A percentile compares a stretch with the other conserved stretches of the same genome.
These are phyloP conservation scores for Amylocystis lapponica DNA, from an alignment of 768 basidiomycete species.

Conservation along the genomic window DNA sequence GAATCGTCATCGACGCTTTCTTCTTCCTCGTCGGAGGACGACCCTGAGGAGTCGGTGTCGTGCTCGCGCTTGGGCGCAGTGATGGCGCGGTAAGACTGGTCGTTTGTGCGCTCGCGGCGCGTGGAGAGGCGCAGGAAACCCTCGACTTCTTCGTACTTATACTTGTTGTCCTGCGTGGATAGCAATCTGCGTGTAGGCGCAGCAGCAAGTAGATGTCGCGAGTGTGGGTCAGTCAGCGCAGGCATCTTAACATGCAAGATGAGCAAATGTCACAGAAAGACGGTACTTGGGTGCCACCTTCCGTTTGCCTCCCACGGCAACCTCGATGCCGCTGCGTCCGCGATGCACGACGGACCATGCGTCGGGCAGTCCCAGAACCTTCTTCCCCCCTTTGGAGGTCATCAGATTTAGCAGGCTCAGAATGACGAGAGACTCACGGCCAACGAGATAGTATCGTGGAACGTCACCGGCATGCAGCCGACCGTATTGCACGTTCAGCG, in stretches of 20 bases:
- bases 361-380: conserved; percentile 55
- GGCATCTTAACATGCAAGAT: conserved; percentile 30
- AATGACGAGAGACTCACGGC: conserved; percentile 38
- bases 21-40: conserved; percentile 22
- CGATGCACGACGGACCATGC: conserved; percentile 42
- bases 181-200: conserved; percentile 47
- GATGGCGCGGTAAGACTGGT: conserved; percentile 45
- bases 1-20: conserved; percentile 18
- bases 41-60: conserved; percentile 32
- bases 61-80: conserved; percentile 30
- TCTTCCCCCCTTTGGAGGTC: conserved; percentile 56
- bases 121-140: conserved; percentile 60
- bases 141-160: conserved; percentile 57
- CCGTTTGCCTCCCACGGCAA: conserved; percentile 33
- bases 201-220: conserved; percentile 48
- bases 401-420: conserved; percentile 5
- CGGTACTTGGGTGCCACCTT: conserved; percentile 39
- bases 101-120: conserved; percentile 22
- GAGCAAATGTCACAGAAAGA: conserved; percentile 4
- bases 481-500: conserved; percentile 63
- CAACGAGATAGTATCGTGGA: conserved; percentile 57
- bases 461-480: conserved; percentile 54
- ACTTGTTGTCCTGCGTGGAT: conserved; percentile 25
- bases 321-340: conserved; percentile 50
- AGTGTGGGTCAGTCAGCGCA: conserved; percentile 50